Evolutionary conservation across 2,329 filamentous ascomycete species (phyloP), one percentile per base, ranked within the genome.

Genomic region (Parascedosporium putredinis): DNA sequence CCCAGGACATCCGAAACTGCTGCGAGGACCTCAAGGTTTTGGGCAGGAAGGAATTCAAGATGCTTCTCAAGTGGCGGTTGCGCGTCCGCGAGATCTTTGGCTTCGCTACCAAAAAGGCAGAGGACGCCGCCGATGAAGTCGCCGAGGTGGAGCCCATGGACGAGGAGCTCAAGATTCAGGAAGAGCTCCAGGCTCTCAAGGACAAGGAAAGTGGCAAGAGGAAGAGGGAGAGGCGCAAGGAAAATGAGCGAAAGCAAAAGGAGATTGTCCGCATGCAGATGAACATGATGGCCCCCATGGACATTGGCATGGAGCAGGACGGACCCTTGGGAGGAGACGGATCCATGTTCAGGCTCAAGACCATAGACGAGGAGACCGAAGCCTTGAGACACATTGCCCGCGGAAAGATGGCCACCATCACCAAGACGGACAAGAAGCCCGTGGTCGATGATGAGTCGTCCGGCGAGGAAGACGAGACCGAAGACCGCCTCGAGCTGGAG

Each of bases 181-280:
- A 94, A 62, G 88, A 97, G 56, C 69, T 98, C 25, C 84, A 94
- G 58, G 76, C 76, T 3, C 73, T 97, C 60, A 86, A 86, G 56
- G 89, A 97, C 23, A 84, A 83, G 59, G 86, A 93, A 55, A 79
- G 69, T 40, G 66, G 83, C 20, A 82, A 83, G 58, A 91, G 83
- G 66, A 94, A 89, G 69, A 84, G 88, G 58, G 86, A 95, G 59
- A 81, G 84, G 57, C 78, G 90, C 55, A 86, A 78, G 58, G 89
- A 95, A 53, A 98, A 98, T 56, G 93, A 98, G 66, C 82, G 82
- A 65, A 97, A 95, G 67, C 87, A 93, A 58, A 93, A 87, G 58
- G 93, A 97, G 56, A 88, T 97, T 53, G 76, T 95, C n/a, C 83
- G 93, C 29, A 85, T 98, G 84, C 93, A 98, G 66, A 81, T 98